phyloP scores from a whole-genome alignment of 208 protist genomes.

The Trypanosoma caninum region DNA sequence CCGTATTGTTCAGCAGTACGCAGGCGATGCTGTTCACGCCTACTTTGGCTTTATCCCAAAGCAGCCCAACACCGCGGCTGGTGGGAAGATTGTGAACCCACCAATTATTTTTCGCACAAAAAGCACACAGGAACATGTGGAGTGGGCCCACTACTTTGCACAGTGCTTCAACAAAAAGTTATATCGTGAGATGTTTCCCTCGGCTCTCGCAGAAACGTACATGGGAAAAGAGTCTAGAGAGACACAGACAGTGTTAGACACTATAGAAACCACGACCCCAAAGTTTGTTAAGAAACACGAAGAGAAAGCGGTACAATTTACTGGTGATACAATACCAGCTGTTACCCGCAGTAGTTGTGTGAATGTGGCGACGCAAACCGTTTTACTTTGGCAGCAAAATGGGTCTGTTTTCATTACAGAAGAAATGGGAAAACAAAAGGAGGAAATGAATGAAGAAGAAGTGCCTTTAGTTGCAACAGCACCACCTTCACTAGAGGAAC shows the following conservation, averaged over 20 bases:
- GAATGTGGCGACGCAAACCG: not conserved
- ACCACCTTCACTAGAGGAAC: not conserved
- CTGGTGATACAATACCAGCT: not conserved
- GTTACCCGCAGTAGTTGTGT: not conserved
- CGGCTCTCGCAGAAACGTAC: constrained; percentile 16
- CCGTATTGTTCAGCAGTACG: not conserved
- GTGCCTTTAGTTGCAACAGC: no score
- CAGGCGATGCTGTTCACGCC: constrained; percentile 6
- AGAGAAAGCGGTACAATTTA: not conserved
- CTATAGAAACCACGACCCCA: not conserved
- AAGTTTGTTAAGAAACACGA: not conserved
- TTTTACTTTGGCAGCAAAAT: not conserved
- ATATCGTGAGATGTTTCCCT: constrained; percentile 42
- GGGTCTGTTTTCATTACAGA: not conserved
- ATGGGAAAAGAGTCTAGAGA: constrained; percentile 12
- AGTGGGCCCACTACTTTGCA: constrained; percentile 50
- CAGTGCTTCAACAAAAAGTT: constrained; percentile 39
- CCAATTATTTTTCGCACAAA: constrained; percentile 42
- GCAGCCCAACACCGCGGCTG: not conserved
- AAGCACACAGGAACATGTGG: constrained; percentile 27
- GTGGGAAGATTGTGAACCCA: constrained; percentile 20
- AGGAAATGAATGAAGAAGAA: no score
- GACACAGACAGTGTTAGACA: constrained; percentile 9
- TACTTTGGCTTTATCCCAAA: constrained; percentile 36
- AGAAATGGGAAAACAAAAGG: not conserved